Evolutionary conservation across 345 rosid genomes (phyloP), one percentile per base, ranked within the genome.

Genomic region (Citrus reticulata): DNA sequence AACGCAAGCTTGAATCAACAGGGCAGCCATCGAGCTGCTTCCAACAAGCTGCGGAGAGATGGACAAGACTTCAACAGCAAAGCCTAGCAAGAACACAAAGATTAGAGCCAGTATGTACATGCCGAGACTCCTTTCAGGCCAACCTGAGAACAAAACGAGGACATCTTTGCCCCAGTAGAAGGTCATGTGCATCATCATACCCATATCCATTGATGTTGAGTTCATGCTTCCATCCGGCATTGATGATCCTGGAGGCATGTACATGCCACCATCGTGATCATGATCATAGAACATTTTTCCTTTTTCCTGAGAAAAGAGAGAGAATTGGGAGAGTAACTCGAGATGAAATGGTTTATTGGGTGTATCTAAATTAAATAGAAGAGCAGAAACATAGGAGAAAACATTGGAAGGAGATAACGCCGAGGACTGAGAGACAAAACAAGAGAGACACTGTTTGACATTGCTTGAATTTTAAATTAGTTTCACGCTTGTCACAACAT

Each of bases 161-260:
- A 46, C 80, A 2, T 82, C 76, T 78, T 82, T 82, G 62, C 84
- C 79, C 84, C 84, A 82, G 79, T 78, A 82, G 76, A 82, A 82
- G 63, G 72, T 74, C 79, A 74, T 82, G 42, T 80, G 82, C 82
- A 81, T 80, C 58, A 70, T 42, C 72, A 62, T 62, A 63, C 70
- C 78, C 65, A 0, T 20, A 54, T 54, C 58, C 58, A 1, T 54
- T 11, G 73, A 37, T 17, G 69, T 39, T 9, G 74, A 42, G 54
- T 66, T 69, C 79, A 83, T 83, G 76, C 59, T 13, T 3, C 40
- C 42, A 2, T 29, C 76, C 6, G 30, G 27, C 85, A 75, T 82
- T 1, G 74, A 32, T 11, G 74, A 42, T 34, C 76, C 75, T 34
- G 80, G 72, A 13, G 11, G 5, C 81, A 68, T 68, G 70, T 54